Percentiles rank a stretch among this genome's conserved stretches.
Evolutionary conservation across 768 basidiomycete species (phyloP).

Genomic region (Polyporus arcularius): DNA sequence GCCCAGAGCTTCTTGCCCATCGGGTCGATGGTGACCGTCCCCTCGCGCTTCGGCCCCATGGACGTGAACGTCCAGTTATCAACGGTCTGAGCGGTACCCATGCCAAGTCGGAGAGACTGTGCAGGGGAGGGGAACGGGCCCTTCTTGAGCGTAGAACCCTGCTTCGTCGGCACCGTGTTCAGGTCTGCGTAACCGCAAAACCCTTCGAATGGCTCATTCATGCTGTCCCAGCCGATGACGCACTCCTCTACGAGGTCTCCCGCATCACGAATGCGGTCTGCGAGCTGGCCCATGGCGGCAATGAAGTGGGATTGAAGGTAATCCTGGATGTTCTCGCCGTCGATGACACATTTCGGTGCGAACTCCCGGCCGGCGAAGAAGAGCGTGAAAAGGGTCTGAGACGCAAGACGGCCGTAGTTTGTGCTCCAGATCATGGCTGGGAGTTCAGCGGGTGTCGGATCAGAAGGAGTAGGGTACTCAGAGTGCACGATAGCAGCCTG

Average conservation of each 20-base stretch:
- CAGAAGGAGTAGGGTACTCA: constrained; percentile 73
- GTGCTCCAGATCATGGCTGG: constrained; percentile 98
- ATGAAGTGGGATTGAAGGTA: constrained; percentile 80
- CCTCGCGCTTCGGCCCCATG: constrained; percentile 75
- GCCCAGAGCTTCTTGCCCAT: constrained; percentile 81
- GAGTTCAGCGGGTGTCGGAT: constrained; percentile 67
- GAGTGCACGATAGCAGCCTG: constrained; percentile 85
- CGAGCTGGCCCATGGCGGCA: constrained; percentile 72
- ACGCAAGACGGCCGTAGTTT: constrained; percentile 87
- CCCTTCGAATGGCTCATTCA: constrained; percentile 95
- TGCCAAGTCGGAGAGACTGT: constrained; percentile 82
- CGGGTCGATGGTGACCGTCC: constrained; percentile 82
- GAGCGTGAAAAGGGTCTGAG: constrained; percentile 89
- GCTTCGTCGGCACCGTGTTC: constrained; percentile 58
- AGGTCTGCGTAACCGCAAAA: constrained; percentile 73
- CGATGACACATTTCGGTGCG: constrained; percentile 89
- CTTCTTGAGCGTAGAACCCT: constrained; percentile 78
- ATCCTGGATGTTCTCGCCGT: constrained; percentile 90
- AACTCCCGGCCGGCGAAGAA: constrained; percentile 91
- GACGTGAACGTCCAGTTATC: constrained; percentile 81
- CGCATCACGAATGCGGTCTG: constrained; percentile 72
- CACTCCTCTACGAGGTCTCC: constrained; percentile 82
- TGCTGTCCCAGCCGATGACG: constrained; percentile 94
- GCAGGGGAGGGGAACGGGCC: constrained; percentile 86
- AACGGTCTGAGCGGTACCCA: constrained; percentile 82